phyloP scores from a whole-genome alignment of 495 filamentous ascomycete species.

The Melanomma pulvis-pyrius region DNA sequence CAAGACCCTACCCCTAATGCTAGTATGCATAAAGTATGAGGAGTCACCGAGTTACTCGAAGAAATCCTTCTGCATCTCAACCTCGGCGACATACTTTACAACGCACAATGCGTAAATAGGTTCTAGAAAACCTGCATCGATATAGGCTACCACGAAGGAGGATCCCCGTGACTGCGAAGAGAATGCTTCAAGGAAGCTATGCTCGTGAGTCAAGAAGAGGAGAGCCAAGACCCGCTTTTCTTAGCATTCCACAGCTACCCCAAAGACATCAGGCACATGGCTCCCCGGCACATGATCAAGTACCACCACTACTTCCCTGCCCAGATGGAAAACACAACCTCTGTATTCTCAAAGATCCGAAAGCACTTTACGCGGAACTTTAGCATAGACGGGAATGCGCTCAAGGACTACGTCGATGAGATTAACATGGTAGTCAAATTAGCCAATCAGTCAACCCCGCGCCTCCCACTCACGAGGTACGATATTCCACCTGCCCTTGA shows the following conservation, averaged over 20 bases:
- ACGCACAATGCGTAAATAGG: not conserved
- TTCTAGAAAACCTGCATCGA: slow-evolving; percentile 1
- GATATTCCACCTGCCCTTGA: not conserved
- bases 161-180: not conserved
- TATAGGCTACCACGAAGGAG: not conserved
- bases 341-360: not conserved
- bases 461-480: no score
- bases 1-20: not conserved
- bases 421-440: not conserved
- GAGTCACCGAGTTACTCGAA: not conserved
- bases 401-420: not conserved
- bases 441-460: no score
- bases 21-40: not conserved
- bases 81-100: not conserved
- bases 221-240: not conserved
- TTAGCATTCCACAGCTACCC: not conserved
- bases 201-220: not conserved
- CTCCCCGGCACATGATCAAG: not conserved
- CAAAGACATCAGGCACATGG: not conserved
- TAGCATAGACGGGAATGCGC: not conserved
- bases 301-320: not conserved
- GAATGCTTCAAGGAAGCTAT: not conserved
- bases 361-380: not conserved
- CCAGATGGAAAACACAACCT: not conserved
- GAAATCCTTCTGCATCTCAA: not conserved